Conservation (phyloP, 495 filamentous ascomycete genomes). For the Talaromyces nanjingensis region DNA sequence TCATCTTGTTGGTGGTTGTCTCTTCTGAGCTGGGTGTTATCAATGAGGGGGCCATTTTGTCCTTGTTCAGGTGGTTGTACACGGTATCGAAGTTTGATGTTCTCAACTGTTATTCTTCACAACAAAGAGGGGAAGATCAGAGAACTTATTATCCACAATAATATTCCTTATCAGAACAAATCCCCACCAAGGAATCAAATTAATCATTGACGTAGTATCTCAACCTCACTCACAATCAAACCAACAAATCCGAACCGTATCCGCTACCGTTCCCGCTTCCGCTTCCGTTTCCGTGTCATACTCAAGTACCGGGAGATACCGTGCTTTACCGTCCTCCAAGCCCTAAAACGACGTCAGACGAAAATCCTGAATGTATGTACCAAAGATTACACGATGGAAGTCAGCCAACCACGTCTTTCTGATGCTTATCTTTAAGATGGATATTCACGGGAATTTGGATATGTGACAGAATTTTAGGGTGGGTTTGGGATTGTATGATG, state of each 20-base stretch:
- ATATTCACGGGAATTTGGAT: background rate
- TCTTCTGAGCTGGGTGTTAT: background rate
- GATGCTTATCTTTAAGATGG: background rate
- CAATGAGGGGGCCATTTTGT: slow-evolving; percentile 6
- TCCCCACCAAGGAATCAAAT: background rate
- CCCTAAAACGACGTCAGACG: slow-evolving; percentile 4
- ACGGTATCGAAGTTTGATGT: background rate
- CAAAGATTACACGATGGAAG: background rate
- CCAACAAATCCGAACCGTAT: background rate
- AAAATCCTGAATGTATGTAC: background rate
- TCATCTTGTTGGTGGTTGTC: background rate
- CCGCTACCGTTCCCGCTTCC: slow-evolving; percentile 12
- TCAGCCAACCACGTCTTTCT: background rate
- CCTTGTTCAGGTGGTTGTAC: background rate
- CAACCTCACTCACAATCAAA: background rate
- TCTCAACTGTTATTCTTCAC: background rate
- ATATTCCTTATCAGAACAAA: background rate
- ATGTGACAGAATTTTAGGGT: background rate
- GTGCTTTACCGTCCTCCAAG: slow-evolving; percentile 3
- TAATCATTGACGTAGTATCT: background rate
- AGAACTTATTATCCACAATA: background rate
- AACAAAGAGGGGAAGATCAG: background rate
- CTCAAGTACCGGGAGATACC: background rate
- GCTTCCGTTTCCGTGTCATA: slow-evolving; percentile 14
- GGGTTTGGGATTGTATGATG: background rate